Conservation (phyloP, 164 flowering plant species). For the Malania oleifera region DNA sequence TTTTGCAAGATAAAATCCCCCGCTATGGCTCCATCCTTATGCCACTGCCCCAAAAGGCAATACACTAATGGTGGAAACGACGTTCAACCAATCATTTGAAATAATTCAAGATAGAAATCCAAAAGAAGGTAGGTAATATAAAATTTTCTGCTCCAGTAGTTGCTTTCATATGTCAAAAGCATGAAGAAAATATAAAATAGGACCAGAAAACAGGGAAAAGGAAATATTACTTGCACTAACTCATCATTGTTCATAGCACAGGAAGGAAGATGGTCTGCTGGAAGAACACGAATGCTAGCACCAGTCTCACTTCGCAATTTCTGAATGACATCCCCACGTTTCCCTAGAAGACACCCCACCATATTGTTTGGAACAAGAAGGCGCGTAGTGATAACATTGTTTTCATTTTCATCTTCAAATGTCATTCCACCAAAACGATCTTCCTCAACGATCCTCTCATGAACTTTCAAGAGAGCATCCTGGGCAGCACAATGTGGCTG, state of each 20-base stretch:
- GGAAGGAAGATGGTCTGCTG: slow-evolving; percentile 52
- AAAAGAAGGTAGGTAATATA: too few relatives aligned
- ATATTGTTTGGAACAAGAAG: slow-evolving; percentile 64
- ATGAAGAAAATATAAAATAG: neutral
- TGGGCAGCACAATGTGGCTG: slow-evolving; percentile 59
- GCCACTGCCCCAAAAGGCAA: too few relatives aligned
- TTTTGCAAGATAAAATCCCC: too few relatives aligned
- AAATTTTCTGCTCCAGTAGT: too few relatives aligned
- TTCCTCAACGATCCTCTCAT: slow-evolving; percentile 54
- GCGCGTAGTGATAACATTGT: slow-evolving; percentile 37
- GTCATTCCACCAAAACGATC: slow-evolving; percentile 40
- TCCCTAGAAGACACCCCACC: slow-evolving; percentile 79
- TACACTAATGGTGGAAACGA: too few relatives aligned
- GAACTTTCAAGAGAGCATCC: slow-evolving; percentile 69
- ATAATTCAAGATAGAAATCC: too few relatives aligned
- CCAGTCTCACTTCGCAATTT: slow-evolving; percentile 61
- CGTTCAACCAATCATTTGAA: too few relatives aligned
- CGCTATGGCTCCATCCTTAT: too few relatives aligned
- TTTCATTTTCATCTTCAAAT: slow-evolving; percentile 36
- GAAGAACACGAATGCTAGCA: slow-evolving; percentile 65
- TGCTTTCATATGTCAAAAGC: neutral
- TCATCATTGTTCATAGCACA: slow-evolving; percentile 69
- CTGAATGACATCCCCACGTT: slow-evolving; percentile 63
- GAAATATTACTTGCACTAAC: slow-evolving; percentile 54
- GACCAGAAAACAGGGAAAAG: neutral